phyloP scores from a whole-genome alignment of 1,284 basidiomycete genomes.

The Trichosporon faecale region DNA sequence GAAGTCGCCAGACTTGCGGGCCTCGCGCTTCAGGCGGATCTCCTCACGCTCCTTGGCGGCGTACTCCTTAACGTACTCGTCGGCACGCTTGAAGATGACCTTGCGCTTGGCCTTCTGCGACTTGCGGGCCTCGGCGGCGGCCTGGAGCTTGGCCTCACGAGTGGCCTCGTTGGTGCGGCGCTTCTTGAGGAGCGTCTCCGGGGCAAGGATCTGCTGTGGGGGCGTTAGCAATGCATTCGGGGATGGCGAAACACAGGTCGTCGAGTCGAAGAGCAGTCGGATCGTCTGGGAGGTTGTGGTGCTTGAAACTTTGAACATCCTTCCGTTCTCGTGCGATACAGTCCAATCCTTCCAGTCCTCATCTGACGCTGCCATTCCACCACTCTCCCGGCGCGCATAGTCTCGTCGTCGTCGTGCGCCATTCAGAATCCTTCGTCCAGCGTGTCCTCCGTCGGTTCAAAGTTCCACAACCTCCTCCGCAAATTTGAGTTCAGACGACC shows the following conservation, averaged over 20 bases:
- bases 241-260: neutral
- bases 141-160: conserved; percentile 87
- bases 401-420: too few species aligned
- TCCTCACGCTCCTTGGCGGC: conserved; percentile 89
- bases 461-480: conserved; percentile 9
- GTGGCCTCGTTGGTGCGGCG: conserved; percentile 97
- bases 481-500: neutral
- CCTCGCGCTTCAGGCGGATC: conserved; percentile 89
- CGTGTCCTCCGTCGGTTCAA: neutral
- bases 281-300: neutral
- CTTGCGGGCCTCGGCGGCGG: conserved; percentile 85
- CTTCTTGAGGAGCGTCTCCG: conserved; percentile 99
- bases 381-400: neutral
- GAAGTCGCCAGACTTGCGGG: conserved; percentile 90
- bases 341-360: neutral
- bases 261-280: neutral
- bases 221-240: conserved; percentile 6
- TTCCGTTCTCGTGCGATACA: neutral
- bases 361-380: neutral
- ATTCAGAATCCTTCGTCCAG: neutral
- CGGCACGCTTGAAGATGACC: conserved; percentile 99
- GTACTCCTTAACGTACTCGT: conserved; percentile 98
- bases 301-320: conserved; percentile 8
- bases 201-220: conserved; percentile 66
- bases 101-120: conserved; percentile 86